Percentiles rank a stretch among this genome's conserved stretches.
Evolutionary conservation across 2,329 filamentous ascomycete genomes (phyloP).

Genomic region (Chaetomiaceae sp.): DNA sequence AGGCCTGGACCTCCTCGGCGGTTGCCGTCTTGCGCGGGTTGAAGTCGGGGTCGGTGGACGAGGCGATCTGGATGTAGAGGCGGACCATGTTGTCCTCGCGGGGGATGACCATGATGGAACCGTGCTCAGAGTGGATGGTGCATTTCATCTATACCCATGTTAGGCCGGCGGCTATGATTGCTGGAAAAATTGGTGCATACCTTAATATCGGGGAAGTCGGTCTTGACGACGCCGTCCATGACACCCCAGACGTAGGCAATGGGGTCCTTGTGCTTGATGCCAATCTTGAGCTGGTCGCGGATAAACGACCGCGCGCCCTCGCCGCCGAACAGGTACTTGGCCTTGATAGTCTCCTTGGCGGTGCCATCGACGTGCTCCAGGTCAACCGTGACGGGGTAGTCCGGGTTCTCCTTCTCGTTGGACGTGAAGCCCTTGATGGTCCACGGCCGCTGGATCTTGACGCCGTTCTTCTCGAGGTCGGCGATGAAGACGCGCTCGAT

Average conservation of each 20-base stretch:
- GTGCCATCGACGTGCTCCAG: slow-evolving; percentile 73
- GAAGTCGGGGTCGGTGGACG: slow-evolving; percentile 57
- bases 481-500: slow-evolving; percentile 67
- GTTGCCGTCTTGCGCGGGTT: slow-evolving; percentile 60
- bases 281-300: slow-evolving; percentile 61
- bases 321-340: slow-evolving; percentile 68
- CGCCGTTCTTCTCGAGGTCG: slow-evolving; percentile 59
- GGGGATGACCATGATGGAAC: slow-evolving; percentile 77
- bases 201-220: slow-evolving; percentile 74
- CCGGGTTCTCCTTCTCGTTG: slow-evolving; percentile 49
- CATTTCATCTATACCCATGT: slow-evolving; percentile 61
- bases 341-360: slow-evolving; percentile 58
- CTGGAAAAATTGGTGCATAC: slow-evolving; percentile 31
- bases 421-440: slow-evolving; percentile 58
- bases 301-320: slow-evolving; percentile 67
- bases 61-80: slow-evolving; percentile 64
- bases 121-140: slow-evolving; percentile 68
- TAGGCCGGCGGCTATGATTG: slow-evolving; percentile 30
- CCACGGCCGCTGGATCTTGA: slow-evolving; percentile 60
- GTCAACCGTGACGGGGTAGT: slow-evolving; percentile 76
- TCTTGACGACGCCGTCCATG: slow-evolving; percentile 68
- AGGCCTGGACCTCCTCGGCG: slow-evolving; percentile 58
- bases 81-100: slow-evolving; percentile 65
- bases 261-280: slow-evolving; percentile 66
- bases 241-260: slow-evolving; percentile 72